Evolutionary conservation across 2,329 filamentous ascomycete species (phyloP).

Genomic region (Botrytis squamosa): DNA sequence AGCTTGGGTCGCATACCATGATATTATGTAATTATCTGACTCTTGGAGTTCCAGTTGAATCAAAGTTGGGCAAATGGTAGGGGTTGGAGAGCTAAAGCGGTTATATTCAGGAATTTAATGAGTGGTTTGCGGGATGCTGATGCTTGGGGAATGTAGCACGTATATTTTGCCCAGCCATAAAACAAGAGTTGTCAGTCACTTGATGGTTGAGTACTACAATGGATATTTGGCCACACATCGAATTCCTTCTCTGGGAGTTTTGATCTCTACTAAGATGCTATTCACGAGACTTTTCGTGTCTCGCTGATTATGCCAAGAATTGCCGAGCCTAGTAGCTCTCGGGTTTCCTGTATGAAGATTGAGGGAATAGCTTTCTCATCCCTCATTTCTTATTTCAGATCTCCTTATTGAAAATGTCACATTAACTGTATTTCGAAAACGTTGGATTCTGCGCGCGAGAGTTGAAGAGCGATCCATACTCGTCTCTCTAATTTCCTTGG

Average conservation of each 20-base stretch:
- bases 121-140: background rate
- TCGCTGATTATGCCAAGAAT: background rate
- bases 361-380: background rate
- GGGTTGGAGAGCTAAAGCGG: background rate
- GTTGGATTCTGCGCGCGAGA: background rate
- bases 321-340: background rate
- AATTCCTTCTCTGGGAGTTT: background rate
- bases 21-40: background rate
- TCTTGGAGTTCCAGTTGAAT: background rate
- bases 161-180: background rate
- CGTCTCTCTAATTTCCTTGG: background rate
- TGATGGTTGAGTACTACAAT: background rate
- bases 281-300: background rate
- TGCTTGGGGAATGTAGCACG: background rate
- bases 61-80: background rate
- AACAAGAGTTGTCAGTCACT: background rate
- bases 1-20: background rate
- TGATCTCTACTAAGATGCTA: background rate
- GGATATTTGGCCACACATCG: background rate
- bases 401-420: background rate
- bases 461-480: too few relatives aligned
- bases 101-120: background rate
- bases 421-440: accelerated
- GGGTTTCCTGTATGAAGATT: background rate
- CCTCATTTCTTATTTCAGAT: too few relatives aligned